Conservation (phyloP, 805 yeast genomes). For the Teunomyces atbi region DNA sequence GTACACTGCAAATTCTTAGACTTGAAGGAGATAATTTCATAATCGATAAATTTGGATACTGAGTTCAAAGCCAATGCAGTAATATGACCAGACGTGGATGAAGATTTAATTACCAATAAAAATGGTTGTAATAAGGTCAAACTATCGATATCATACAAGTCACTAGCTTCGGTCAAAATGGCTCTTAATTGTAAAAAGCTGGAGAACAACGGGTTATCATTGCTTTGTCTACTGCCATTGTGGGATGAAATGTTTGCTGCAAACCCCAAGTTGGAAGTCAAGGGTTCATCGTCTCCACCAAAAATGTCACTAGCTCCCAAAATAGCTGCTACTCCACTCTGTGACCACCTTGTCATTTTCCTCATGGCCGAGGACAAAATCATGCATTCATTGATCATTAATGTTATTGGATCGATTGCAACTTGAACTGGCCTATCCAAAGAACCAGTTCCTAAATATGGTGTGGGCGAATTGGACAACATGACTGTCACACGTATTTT, state of each 20-base stretch:
- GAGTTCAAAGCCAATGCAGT: constrained; percentile 80
- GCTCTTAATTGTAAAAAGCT: constrained; percentile 78
- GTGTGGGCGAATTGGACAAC: constrained; percentile 5
- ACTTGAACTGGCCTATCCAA: constrained; percentile 6
- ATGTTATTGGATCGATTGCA: constrained; percentile 73
- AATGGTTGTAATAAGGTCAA: constrained; percentile 83
- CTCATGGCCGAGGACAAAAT: constrained; percentile 86
- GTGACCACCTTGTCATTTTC: constrained; percentile 62
- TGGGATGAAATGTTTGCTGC: constrained; percentile 15
- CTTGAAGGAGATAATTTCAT: constrained; percentile 57
- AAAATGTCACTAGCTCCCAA: constrained; percentile 63
- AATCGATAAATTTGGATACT: constrained; percentile 67
- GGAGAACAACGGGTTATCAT: constrained; percentile 61
- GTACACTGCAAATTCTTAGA: constrained; percentile 58
- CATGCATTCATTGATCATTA: constrained; percentile 86
- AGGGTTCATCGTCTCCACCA: constrained; percentile 40
- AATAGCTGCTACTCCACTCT: constrained; percentile 81
- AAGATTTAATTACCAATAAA: constrained; percentile 74
- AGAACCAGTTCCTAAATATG: background rate
- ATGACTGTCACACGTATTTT: background rate
- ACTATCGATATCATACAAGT: constrained; percentile 60
- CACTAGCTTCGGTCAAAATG: constrained; percentile 56
- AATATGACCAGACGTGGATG: constrained; percentile 81
- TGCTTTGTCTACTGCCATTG: constrained; percentile 20
- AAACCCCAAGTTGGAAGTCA: constrained; percentile 23